These are phyloP conservation scores for Kwoniella europaea DNA, from an alignment of 768 basidiomycete genomes.

Conservation along the genomic window DNA sequence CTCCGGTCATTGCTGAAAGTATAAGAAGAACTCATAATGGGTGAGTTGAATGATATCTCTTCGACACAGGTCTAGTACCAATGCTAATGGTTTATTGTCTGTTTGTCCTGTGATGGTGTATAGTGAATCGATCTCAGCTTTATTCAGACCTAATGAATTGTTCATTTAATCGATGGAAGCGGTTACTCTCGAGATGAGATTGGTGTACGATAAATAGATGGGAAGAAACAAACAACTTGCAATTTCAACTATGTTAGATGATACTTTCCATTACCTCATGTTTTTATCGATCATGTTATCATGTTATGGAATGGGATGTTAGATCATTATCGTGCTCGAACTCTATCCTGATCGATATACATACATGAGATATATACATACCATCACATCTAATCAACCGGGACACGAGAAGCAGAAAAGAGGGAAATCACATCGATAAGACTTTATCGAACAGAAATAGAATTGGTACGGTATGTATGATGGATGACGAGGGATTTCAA, in stretches of 20 bases:
- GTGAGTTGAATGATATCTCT: constrained; percentile 31
- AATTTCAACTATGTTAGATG: neutral
- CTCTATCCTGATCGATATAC: too few species aligned
- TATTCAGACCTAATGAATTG: constrained; percentile 49
- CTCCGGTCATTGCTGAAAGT: constrained; percentile 91
- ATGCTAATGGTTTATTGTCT: constrained; percentile 9
- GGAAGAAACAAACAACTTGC: neutral
- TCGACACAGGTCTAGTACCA: constrained; percentile 5
- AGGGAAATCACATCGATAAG: too few species aligned
- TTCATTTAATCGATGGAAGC: constrained; percentile 8
- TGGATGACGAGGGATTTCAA: too few species aligned
- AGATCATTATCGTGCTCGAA: neutral
- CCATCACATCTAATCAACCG: too few species aligned
- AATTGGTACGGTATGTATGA: too few species aligned
- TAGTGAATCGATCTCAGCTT: constrained; percentile 57
- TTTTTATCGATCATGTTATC: too few species aligned
- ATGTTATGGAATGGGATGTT: neutral
- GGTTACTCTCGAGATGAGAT: neutral
- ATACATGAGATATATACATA: too few species aligned
- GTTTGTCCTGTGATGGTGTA: neutral
- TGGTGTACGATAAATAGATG: constrained; percentile 7
- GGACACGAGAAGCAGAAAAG: too few species aligned
- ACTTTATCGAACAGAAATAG: too few species aligned
- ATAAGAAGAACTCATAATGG: constrained; percentile 96
- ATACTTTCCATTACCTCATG: neutral